Base-by-base conservation (phyloP, 2,329 filamentous ascomycete genomes). In the Neocucurbitaria cava region DNA sequence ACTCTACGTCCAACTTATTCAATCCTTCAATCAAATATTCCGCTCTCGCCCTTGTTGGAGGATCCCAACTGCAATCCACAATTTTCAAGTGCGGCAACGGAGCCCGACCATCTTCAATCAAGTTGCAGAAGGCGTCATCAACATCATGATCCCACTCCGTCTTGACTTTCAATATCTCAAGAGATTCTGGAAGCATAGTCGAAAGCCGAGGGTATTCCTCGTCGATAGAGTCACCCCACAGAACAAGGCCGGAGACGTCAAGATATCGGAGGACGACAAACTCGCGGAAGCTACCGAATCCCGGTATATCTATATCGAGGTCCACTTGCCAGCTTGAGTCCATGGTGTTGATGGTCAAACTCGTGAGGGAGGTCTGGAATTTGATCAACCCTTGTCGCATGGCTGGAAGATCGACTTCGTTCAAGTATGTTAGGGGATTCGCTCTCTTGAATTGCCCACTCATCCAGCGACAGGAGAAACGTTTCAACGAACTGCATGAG, bases 81-180 rank as follows among this genome's bases (percentile, higher is more conserved):
- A 9, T 31, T 42, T 41, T 60, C 41, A 63, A 31, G 15, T 50
- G 42, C 24, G 57, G 52, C 5, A 56, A 21, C 8, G 39, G 17
- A 3, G 18, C n/a, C 1, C 26, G 5, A 28, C 55, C 53, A 10
- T 64, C 57, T 20, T 26, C 23, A 5, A 42, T 30, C n/a, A 63
- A 35, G 5, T 36, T 46, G 17, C 41, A 13, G 2, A 63, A 35
- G 7, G 40, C 39, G 9, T 55, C 41, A n/a, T 62, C 58, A 7
- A 64, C 46, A 35, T 59, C 49, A 10, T 62, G 55, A 28, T 65
- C 58, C 62, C 62, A 66, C 42, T 65, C 62, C 6, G 50, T 49
- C 3, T 56, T 40, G 21, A 66, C 48, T 5, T 53, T 38, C 18
- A 66, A 31, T 6, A 23, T 53, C 35, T 64, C 56, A n/a, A 66